Evolutionary conservation across 1,139 yeast species (phyloP).

Genomic region (Blastobotrys ciferrii): DNA sequence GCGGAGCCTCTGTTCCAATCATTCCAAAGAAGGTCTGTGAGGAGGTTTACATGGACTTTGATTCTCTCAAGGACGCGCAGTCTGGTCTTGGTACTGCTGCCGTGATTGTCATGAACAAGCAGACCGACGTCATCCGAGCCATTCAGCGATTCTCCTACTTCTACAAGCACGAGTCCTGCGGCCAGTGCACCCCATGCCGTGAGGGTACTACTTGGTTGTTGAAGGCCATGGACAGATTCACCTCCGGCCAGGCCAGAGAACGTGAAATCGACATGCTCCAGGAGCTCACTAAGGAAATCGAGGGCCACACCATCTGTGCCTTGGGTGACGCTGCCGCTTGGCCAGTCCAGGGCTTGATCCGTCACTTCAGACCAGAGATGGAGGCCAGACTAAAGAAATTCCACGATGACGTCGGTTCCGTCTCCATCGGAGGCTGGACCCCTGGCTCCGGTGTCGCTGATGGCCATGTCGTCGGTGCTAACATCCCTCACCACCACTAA

Average conservation of each 20-base stretch:
- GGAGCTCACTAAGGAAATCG: constrained; percentile 80
- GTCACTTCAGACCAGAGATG: constrained; percentile 78
- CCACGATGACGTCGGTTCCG: constrained; percentile 44
- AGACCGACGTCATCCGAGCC: constrained; percentile 78
- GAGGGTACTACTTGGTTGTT: constrained; percentile 88
- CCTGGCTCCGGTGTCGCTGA: constrained; percentile 57
- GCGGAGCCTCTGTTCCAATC: constrained; percentile 84
- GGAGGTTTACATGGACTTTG: constrained; percentile 77
- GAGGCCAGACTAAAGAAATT: constrained; percentile 64
- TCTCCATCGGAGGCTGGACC: constrained; percentile 77
- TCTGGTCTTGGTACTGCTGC: constrained; percentile 92
- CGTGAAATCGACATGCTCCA: constrained; percentile 79
- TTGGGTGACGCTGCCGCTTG: constrained; percentile 92
- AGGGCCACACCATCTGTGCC: constrained; percentile 89
- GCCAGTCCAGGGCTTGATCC: constrained; percentile 86
- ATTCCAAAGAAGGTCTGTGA: constrained; percentile 67
- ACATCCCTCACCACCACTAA: constrained; percentile 16
- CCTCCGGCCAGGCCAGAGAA: constrained; percentile 71
- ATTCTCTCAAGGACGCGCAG: constrained; percentile 78
- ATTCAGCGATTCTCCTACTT: constrained; percentile 79
- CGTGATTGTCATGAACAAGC: constrained; percentile 83
- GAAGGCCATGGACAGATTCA: constrained; percentile 80
- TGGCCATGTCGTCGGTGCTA: constrained; percentile 44
- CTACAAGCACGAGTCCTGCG: constrained; percentile 89
- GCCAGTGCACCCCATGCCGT: constrained; percentile 93